Conservation (phyloP, 805 yeast genomes). For the Candida andamanensis region DNA sequence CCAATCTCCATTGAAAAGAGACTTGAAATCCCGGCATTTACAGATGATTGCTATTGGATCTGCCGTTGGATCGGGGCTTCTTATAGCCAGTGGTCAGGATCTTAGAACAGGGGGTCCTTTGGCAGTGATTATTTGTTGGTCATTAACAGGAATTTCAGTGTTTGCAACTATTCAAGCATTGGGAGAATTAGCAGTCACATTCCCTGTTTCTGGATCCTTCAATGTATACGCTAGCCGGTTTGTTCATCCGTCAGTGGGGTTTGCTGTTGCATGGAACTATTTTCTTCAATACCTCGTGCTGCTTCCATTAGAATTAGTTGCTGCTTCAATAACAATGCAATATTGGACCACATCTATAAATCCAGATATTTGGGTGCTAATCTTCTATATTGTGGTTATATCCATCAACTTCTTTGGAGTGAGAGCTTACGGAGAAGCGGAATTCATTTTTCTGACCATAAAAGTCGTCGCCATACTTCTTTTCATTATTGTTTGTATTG, state of each 20-base stretch:
- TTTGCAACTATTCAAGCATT: slow-evolving; percentile 38
- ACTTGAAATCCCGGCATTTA: slow-evolving; percentile 30
- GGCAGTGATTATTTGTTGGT: slow-evolving; percentile 36
- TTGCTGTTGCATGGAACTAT: slow-evolving; percentile 71
- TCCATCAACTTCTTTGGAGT: slow-evolving; percentile 51
- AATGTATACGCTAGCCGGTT: slow-evolving; percentile 57
- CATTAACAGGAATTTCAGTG: slow-evolving; percentile 31
- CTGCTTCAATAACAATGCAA: slow-evolving; percentile 51
- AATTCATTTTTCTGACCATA: slow-evolving; percentile 58
- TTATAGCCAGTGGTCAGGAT: slow-evolving; percentile 38
- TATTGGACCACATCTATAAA: slow-evolving; percentile 50
- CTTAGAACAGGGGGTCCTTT: slow-evolving; percentile 36
- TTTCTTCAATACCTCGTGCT: slow-evolving; percentile 53
- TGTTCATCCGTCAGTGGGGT: slow-evolving; percentile 66
- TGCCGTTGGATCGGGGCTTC: slow-evolving; percentile 40
- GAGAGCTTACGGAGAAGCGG: slow-evolving; percentile 56
- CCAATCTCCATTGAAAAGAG: slow-evolving; percentile 31
- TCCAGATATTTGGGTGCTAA: slow-evolving; percentile 58
- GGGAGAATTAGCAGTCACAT: slow-evolving; percentile 43
- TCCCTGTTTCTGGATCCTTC: slow-evolving; percentile 39
- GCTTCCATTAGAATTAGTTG: slow-evolving; percentile 61
- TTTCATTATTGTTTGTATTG: slow-evolving; percentile 47
- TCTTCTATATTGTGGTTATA: slow-evolving; percentile 44
- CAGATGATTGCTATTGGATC: slow-evolving; percentile 43
- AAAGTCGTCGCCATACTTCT: slow-evolving; percentile 59